Conservation (phyloP, 75 land plant genomes). For the Cunninghamia lanceolata region DNA sequence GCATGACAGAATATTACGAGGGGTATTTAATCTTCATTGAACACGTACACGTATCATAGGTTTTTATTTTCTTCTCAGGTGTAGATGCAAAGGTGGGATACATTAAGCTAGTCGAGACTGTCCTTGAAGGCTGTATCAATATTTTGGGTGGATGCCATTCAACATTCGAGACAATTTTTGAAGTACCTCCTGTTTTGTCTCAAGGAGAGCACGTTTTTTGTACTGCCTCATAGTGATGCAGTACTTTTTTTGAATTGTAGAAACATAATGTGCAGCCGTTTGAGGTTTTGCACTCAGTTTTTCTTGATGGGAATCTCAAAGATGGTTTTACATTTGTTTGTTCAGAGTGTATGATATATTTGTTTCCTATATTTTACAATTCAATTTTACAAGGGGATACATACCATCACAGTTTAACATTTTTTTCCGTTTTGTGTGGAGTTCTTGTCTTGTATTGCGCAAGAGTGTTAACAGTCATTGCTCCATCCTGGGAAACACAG, state of each 20-base stretch:
- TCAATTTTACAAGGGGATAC: not conserved
- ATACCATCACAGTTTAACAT: not conserved
- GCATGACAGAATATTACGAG: not conserved
- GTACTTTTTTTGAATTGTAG: not conserved
- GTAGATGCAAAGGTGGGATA: conserved; percentile 1
- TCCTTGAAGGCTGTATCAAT: conserved; percentile 7
- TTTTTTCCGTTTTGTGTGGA: not conserved
- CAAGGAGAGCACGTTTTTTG: conserved; percentile 1
- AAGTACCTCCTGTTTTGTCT: conserved; percentile 4
- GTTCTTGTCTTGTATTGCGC: not conserved
- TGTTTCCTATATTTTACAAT: not conserved
- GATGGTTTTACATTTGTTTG: not conserved
- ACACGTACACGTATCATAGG: not conserved
- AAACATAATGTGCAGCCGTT: not conserved
- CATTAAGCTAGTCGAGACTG: not conserved
- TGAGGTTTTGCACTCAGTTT: not conserved
- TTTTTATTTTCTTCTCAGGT: not conserved
- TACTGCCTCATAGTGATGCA: not conserved
- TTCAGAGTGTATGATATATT: not conserved
- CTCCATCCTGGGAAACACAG: not conserved
- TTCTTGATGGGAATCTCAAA: not conserved
- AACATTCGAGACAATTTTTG: not conserved
- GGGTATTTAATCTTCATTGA: not conserved
- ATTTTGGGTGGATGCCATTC: conserved; percentile 5
- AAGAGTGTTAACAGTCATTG: conserved; percentile 1